phyloP scores from a whole-genome alignment of 495 filamentous ascomycete species.

The Immersiella caudata region DNA sequence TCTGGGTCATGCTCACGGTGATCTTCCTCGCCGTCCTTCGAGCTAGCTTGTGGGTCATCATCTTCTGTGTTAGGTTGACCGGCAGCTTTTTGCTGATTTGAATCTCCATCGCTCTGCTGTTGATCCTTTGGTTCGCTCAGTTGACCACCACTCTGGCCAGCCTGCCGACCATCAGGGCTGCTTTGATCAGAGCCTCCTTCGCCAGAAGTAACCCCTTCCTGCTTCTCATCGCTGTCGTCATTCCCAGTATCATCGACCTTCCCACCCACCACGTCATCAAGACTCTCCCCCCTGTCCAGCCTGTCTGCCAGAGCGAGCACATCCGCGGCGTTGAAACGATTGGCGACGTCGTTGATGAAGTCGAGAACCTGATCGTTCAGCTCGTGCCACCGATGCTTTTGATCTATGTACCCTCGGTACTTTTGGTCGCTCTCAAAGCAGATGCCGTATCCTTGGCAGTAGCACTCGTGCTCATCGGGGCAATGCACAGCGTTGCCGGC shows the following conservation, averaged over 20 bases:
- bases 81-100: too few species aligned
- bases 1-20: too few species aligned
- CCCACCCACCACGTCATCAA: conserved; percentile 1
- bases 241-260: background rate
- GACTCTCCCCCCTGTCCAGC: conserved; percentile 5
- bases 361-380: conserved; percentile 18
- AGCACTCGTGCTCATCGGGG: conserved; percentile 68
- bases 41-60: too few species aligned
- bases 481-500: conserved; percentile 58
- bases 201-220: background rate
- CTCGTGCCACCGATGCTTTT: conserved; percentile 41
- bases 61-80: too few species aligned
- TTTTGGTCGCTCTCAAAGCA: conserved; percentile 64
- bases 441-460: conserved; percentile 77
- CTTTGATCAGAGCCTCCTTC: too few species aligned
- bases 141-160: too few species aligned
- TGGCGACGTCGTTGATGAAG: conserved; percentile 11
- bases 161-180: too few species aligned
- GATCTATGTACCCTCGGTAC: conserved; percentile 52
- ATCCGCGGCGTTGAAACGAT: conserved; percentile 10
- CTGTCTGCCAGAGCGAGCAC: conserved; percentile 6
- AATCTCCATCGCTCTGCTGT: too few species aligned
- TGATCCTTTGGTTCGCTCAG: too few species aligned
- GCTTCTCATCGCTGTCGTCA: background rate
- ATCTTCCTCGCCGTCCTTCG: too few species aligned